Conservation (phyloP, 148 eudicot species). For the Vaccinium myrtillus region DNA sequence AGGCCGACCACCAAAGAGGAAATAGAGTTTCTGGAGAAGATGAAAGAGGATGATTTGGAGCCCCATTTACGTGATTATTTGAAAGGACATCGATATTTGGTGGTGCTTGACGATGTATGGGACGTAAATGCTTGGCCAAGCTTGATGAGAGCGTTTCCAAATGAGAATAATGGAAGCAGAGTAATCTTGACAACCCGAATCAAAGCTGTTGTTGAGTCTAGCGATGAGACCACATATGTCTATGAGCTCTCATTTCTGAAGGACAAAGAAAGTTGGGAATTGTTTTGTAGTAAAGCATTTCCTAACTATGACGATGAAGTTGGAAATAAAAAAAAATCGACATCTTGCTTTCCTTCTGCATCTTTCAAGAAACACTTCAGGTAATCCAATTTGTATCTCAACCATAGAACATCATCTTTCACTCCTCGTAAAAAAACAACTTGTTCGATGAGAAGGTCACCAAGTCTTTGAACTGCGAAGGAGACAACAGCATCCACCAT, state of each 20-base stretch:
- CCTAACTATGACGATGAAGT: neutral
- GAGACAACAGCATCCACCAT: too few species aligned
- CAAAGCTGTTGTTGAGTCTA: neutral
- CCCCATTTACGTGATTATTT: neutral
- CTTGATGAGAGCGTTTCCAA: constrained; percentile 10
- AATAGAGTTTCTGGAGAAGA: neutral
- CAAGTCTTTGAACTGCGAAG: too few species aligned
- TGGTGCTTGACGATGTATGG: constrained; percentile 21
- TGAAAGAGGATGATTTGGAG: neutral
- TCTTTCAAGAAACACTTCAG: too few species aligned
- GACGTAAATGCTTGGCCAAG: neutral
- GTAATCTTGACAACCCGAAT: neutral
- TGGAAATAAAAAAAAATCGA: neutral
- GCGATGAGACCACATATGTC: neutral
- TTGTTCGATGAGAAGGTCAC: too few species aligned
- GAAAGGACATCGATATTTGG: neutral
- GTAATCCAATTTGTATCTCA: too few species aligned
- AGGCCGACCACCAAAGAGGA: neutral
- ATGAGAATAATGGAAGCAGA: neutral
- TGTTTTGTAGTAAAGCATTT: neutral
- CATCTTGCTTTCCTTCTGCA: too few species aligned
- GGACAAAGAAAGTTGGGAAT: neutral
- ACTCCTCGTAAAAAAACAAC: too few species aligned
- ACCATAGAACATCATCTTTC: too few species aligned
- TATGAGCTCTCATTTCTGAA: neutral